phyloP scores from a whole-genome alignment of 805 yeast species.

The Myxozyma vanderwaltii region DNA sequence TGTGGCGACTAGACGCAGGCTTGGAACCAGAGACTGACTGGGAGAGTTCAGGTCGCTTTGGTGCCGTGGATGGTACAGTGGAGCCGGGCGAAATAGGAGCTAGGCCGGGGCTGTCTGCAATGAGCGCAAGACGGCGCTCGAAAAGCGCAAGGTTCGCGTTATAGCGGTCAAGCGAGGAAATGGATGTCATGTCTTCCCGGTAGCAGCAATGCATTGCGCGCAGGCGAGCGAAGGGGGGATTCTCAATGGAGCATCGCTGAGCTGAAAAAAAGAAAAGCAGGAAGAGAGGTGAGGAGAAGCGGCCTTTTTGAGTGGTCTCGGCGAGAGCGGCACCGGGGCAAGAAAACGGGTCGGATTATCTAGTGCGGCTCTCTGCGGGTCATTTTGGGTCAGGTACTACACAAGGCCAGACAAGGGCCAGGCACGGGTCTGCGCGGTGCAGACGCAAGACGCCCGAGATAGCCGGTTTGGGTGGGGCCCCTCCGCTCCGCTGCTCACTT shows the following conservation, averaged over 20 bases:
- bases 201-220: background rate
- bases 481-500: no score
- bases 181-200: background rate
- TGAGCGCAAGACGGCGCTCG: constrained; percentile 5
- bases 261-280: background rate
- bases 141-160: constrained; percentile 16
- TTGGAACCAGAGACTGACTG: background rate
- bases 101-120: background rate
- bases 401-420: no score
- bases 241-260: background rate
- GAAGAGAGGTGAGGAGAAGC: background rate
- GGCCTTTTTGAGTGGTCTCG: no score
- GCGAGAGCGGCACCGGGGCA: no score
- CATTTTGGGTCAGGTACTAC: no score
- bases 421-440: no score
- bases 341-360: no score
- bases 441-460: no score
- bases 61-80: background rate
- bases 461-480: no score
- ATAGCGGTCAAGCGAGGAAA: constrained; percentile 12
- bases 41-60: background rate
- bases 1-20: no score
- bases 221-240: background rate
- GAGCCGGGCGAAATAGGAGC: background rate
- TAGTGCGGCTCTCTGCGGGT: no score